Evolutionary conservation across 2,329 filamentous ascomycete genomes (phyloP), one percentile per base, ranked within the genome.

Genomic region (Colletotrichum melonis): DNA sequence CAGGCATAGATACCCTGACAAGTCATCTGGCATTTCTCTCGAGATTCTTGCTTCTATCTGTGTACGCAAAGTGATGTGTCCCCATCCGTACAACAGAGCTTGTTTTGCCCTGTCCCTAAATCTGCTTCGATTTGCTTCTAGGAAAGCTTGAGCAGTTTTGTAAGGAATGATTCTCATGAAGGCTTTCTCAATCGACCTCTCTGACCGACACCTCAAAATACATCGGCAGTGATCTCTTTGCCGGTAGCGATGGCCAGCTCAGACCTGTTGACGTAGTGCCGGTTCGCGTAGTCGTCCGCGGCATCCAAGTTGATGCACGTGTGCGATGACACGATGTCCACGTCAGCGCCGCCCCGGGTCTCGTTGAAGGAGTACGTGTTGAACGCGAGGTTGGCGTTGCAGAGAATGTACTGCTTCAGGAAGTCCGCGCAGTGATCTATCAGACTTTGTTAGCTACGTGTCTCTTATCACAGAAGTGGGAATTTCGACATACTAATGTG

Each of bases 1-100:
- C 60, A 73, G 67, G 71, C 56, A 59, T 71, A 73, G 71, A 73
- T 73, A 73, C 71, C 71, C 71, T 73, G 62, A 71, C 71, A 73
- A 71, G 65, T 71, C 49, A 69, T 62, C 60, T 73, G 67, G 71
- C 67, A 71, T 73, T 73, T 71, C 62, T 46, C 60, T 19, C 52
- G 16, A 49, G 19, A 62, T 4, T 28, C 4, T 6, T 28, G 58
- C 4, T 7, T n/a, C 35, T 49, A 19, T 46, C 59, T 49, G 22
- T 22, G 14, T 26, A 26, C 4, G 3, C 4, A 26, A 26, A 26
- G 26, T 26, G 26, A 26, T 26, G 4, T 26, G 26, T 26, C 26
- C 26, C 26, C 26, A 26, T 26, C 26, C 26, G 26, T 26, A 26
- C 26, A 26, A 26, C 26, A 26, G 26, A 26, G 26, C 26, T 26